A percentile compares a stretch with the other conserved stretches of the same genome.
Evolutionary conservation across 345 rosid species (phyloP).

Genomic region (Jatropha curcas): DNA sequence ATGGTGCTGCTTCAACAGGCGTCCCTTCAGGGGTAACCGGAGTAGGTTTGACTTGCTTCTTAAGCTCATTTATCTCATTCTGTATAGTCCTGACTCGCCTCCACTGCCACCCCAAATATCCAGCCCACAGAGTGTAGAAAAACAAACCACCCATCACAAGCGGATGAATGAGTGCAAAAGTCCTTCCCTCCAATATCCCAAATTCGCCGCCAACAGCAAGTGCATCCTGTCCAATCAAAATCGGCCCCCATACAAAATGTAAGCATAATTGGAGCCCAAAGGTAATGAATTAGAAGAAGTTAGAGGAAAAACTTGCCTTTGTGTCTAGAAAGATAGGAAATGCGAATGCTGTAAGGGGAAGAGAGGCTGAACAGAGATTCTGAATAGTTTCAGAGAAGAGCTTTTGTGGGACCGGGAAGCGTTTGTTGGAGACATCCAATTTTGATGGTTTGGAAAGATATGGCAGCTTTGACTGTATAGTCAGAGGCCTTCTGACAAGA

Average conservation of each 20-base stretch:
- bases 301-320: slow-evolving; percentile 43
- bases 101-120: slow-evolving; percentile 98
- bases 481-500: slow-evolving; percentile 30
- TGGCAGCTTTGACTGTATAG: slow-evolving; percentile 16
- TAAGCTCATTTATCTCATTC: slow-evolving; percentile 63
- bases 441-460: slow-evolving; percentile 19
- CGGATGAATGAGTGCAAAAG: slow-evolving; percentile 72
- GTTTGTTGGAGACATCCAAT: slow-evolving; percentile 7
- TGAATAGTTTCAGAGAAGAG: slow-evolving; percentile 30
- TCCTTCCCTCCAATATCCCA: slow-evolving; percentile 84
- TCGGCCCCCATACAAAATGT: neutral
- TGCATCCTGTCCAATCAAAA: slow-evolving; percentile 56
- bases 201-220: slow-evolving; percentile 72
- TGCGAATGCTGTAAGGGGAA: slow-evolving; percentile 56
- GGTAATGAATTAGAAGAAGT: neutral
- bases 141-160: slow-evolving; percentile 66
- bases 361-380: slow-evolving; percentile 45
- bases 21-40: slow-evolving; percentile 65
- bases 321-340: slow-evolving; percentile 65
- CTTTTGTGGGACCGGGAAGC: slow-evolving; percentile 21
- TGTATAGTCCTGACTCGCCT: slow-evolving; percentile 79
- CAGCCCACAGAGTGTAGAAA: slow-evolving; percentile 61
- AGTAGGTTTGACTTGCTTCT: slow-evolving; percentile 70
- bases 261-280: neutral
- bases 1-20: slow-evolving; percentile 49